Conservation (phyloP, 129 eudicot species). For the Silybum marianum region DNA sequence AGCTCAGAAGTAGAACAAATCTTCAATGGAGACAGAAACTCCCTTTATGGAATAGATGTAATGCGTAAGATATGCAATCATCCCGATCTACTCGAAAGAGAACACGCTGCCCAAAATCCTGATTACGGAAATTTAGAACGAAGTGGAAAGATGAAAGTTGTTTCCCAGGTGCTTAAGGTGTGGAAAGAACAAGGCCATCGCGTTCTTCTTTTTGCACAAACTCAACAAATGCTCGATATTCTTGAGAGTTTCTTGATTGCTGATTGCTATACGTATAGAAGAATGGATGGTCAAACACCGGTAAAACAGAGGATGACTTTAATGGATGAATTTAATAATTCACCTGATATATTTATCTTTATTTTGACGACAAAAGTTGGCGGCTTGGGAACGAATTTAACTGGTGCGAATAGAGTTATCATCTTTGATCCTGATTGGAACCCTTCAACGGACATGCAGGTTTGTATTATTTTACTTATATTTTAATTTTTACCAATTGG, state of each 20-base stretch:
- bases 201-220: slow-evolving; percentile 90
- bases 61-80: slow-evolving; percentile 98
- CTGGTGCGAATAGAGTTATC: slow-evolving; percentile 93
- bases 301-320: slow-evolving; percentile 81
- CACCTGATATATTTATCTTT: slow-evolving; percentile 73
- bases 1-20: slow-evolving; percentile 98
- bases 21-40: slow-evolving; percentile 79
- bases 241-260: slow-evolving; percentile 68
- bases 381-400: slow-evolving; percentile 92
- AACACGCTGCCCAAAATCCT: slow-evolving; percentile 66
- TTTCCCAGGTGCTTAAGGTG: slow-evolving; percentile 72
- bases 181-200: slow-evolving; percentile 98
- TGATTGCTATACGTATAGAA: slow-evolving; percentile 59
- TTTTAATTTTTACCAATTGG: background rate
- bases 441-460: slow-evolving; percentile 98
- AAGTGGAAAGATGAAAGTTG: slow-evolving; percentile 93
- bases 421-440: slow-evolving; percentile 99
- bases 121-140: slow-evolving; percentile 93
- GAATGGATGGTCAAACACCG: slow-evolving; percentile 97
- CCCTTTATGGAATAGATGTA: slow-evolving; percentile 90
- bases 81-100: slow-evolving; percentile 95
- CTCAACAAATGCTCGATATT: slow-evolving; percentile 97
- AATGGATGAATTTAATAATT: slow-evolving; percentile 87
- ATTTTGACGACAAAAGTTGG: slow-evolving; percentile 97
- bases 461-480: slow-evolving; percentile 27